A percentile compares a stretch with the other conserved stretches of the same genome.
Evolutionary conservation across 108 stramenopile species (phyloP).

Genomic region (Cyclotella baltica): DNA sequence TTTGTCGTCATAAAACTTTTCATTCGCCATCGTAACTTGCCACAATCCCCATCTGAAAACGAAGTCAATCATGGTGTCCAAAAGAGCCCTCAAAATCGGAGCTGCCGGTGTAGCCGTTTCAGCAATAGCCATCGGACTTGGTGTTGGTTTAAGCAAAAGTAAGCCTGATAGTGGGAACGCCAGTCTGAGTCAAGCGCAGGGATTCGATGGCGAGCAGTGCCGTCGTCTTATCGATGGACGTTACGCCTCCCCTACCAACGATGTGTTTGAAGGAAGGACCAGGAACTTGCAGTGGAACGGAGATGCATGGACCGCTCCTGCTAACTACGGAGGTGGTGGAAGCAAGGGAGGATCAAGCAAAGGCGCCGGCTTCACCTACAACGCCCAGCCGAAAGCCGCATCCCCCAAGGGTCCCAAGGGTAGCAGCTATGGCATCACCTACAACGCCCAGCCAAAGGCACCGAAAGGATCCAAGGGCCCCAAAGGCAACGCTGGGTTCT

Average conservation of each 20-base stretch:
- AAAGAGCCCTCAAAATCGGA: background rate
- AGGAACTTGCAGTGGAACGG: background rate
- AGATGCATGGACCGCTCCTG: background rate
- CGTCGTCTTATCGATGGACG: background rate
- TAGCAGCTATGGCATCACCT: too few relatives aligned
- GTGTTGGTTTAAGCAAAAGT: background rate
- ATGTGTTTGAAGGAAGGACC: background rate
- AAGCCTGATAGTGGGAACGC: background rate
- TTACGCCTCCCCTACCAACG: background rate
- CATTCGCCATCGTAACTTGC: too few relatives aligned
- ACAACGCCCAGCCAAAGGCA: too few relatives aligned
- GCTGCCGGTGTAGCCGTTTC: background rate
- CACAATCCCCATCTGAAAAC: too few relatives aligned
- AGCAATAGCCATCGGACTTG: background rate
- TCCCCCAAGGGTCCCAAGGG: background rate
- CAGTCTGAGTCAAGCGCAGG: background rate
- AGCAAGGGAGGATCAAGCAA: background rate
- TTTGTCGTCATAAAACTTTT: too few relatives aligned
- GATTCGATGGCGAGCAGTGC: background rate
- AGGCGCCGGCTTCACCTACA: too few relatives aligned
- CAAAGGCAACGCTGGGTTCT: too few relatives aligned
- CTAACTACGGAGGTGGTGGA: background rate
- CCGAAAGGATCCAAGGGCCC: too few relatives aligned
- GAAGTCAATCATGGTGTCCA: constrained; percentile 7
- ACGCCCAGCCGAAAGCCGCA: too few relatives aligned